Percentiles rank a stretch among this genome's conserved stretches.
Evolutionary conservation across 345 rosid genomes (phyloP).

Genomic region (Cardamine resedifolia): DNA sequence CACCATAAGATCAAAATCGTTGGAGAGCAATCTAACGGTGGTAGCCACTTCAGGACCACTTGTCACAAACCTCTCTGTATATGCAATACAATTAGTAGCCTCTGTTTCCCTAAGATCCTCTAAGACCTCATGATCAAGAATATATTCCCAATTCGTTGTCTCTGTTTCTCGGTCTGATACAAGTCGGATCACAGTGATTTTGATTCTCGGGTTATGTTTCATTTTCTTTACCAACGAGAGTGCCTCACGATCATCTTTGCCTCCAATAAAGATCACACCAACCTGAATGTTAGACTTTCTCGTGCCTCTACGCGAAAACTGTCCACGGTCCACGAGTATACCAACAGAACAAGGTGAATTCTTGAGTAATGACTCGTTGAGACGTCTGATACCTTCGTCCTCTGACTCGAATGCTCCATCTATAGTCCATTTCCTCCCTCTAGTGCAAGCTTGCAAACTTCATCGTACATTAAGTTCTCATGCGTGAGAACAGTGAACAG

Average conservation of each 20-base stretch:
- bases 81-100: not conserved
- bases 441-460: slow-evolving; percentile 18
- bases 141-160: not conserved
- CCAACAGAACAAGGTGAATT: slow-evolving; percentile 26
- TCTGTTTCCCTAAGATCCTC: not conserved
- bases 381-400: slow-evolving; percentile 14
- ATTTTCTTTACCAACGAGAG: slow-evolving; percentile 7
- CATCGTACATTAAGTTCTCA: slow-evolving; percentile 27
- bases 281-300: not conserved
- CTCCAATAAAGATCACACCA: slow-evolving; percentile 27
- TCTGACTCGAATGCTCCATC: slow-evolving; percentile 37
- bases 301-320: not conserved
- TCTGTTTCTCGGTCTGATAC: slow-evolving; percentile 2
- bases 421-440: slow-evolving; percentile 35
- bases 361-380: slow-evolving; percentile 11
- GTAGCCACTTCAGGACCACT: slow-evolving; percentile 20
- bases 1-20: slow-evolving; percentile 23
- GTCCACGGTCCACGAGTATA: slow-evolving; percentile 32
- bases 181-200: slow-evolving; percentile 3
- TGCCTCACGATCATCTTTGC: slow-evolving; percentile 34
- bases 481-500: slow-evolving; percentile 21
- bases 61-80: slow-evolving; percentile 6
- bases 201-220: slow-evolving; percentile 4
- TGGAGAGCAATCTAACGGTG: not conserved
- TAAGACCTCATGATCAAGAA: slow-evolving; percentile 17